A percentile compares a stretch with the other conserved stretches of the same genome.
These are phyloP conservation scores for Lodderomyces metapsilosis DNA, from an alignment of 1,139 yeast genomes.

Conservation along the genomic window DNA sequence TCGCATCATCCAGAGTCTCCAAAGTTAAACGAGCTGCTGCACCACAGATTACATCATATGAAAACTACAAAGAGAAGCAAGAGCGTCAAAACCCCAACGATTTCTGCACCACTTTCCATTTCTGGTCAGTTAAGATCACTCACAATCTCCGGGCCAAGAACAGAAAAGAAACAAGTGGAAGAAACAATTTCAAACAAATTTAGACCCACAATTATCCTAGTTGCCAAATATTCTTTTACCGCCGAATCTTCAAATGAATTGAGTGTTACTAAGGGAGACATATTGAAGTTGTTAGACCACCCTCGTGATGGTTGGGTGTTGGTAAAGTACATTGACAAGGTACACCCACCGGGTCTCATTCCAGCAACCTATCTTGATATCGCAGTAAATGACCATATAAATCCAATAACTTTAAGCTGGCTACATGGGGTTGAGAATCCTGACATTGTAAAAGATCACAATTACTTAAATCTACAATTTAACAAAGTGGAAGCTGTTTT, in stretches of 20 bases:
- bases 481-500: conserved; percentile 17
- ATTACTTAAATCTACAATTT: conserved; percentile 17
- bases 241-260: conserved; percentile 38
- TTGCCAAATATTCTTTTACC: conserved; percentile 34
- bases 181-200: conserved; percentile 13
- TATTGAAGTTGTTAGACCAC: conserved; percentile 37
- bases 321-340: conserved; percentile 41
- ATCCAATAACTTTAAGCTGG: conserved; percentile 41
- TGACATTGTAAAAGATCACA: conserved; percentile 11
- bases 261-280: conserved; percentile 37
- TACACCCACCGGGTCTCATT: conserved; percentile 36
- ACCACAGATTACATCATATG: neutral
- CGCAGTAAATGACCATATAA: conserved; percentile 39
- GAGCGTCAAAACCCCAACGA: neutral
- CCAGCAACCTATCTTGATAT: conserved; percentile 48
- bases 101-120: neutral
- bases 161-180: conserved; percentile 4
- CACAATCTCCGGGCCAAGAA: conserved; percentile 13
- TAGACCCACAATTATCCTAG: conserved; percentile 35
- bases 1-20: neutral
- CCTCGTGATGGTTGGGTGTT: conserved; percentile 45
- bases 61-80: neutral
- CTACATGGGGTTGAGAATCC: conserved; percentile 15
- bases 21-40: neutral
- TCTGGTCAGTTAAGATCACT: conserved; percentile 10